Evolutionary conservation across 2,329 filamentous ascomycete genomes (phyloP), one percentile per base, ranked within the genome.

Genomic region (Dryadomyces quercus-mongolicae): DNA sequence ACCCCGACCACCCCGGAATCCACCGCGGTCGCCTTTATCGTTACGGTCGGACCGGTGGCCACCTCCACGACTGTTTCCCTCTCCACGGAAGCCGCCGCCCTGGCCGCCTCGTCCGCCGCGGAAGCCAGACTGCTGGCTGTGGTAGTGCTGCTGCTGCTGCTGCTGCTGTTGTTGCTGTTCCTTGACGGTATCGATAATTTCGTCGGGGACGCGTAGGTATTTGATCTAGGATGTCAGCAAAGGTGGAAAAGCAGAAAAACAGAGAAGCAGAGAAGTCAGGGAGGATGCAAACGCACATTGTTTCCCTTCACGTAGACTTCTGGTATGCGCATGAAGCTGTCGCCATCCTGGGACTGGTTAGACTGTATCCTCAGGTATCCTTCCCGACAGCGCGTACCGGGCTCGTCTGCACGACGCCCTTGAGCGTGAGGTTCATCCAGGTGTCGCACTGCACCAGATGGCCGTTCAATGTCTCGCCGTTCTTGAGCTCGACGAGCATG

Each of bases 391-490:
- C 7, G 62, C 76, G 52, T 71, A 86, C 82, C 22, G 92, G 84
- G 67, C 86, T 95, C 18, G 93, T 97, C 71, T 97, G 92, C 40
- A 97, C 88, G 21, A 98, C 94, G 70, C 97, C 93, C 70, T 93
- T 95, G 61, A 98, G 73, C 2, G 92, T 97, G 62, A 98, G 75
- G 73, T 98, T 98, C 93, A 98, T 98, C 90, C 93, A 98, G 50
- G 92, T 98, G 70, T 98, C 93, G 82, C 92, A 98, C 70, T 86
- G 89, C 69, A 96, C 86, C 56, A 98, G 77, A 66, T 96, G 90
- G 59, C 93, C 93, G 72, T 97, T 98, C 57, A 98, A 80, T 0
- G 93, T 97, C 72, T 98, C 91, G 73, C 91, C 91, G 66, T 92
- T 95, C 77, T 96, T 96, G 61, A 96, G 85, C 75, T 96, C 91